These are phyloP conservation scores for Pseudodiploospora longispora DNA, from an alignment of 2,329 filamentous ascomycete species.

Conservation along the genomic window DNA sequence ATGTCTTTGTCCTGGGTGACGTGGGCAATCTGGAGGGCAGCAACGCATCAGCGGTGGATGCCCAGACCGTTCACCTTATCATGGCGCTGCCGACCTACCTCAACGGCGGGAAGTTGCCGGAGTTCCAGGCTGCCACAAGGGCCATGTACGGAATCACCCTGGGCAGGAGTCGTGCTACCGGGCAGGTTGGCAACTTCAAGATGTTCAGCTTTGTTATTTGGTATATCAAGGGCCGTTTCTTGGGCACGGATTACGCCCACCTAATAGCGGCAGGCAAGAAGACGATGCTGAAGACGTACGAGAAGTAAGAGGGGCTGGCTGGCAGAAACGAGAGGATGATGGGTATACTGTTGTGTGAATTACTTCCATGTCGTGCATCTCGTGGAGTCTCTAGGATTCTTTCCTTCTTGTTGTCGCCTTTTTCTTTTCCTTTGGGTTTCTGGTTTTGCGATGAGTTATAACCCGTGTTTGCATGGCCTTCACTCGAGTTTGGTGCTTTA, in stretches of 20 bases:
- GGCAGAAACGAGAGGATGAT: too few species aligned
- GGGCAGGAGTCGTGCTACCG: slow-evolving; percentile 30
- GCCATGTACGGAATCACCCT: slow-evolving; percentile 29
- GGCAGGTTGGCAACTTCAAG: slow-evolving; percentile 29
- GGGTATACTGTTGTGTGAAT: too few species aligned
- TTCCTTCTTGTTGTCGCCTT: too few species aligned
- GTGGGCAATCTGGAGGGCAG: slow-evolving; percentile 31
- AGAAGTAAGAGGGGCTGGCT: slow-evolving; percentile 18
- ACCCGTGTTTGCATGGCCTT: too few species aligned
- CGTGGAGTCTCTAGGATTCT: too few species aligned
- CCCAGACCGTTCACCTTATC: slow-evolving; percentile 26
- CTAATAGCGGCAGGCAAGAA: slow-evolving; percentile 26
- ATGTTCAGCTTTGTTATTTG: slow-evolving; percentile 31
- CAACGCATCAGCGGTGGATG: slow-evolving; percentile 23
- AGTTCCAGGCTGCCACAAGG: slow-evolving; percentile 23
- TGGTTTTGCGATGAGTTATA: too few species aligned
- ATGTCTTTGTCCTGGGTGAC: slow-evolving; percentile 39
- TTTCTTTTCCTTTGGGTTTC: too few species aligned
- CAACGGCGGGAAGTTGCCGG: slow-evolving; percentile 17
- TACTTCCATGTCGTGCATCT: too few species aligned
- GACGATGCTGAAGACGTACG: slow-evolving; percentile 21
- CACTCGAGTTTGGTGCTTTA: too few species aligned
- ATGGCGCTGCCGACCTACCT: slow-evolving; percentile 27
- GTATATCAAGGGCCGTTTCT: slow-evolving; percentile 28
- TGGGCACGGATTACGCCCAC: slow-evolving; percentile 27